phyloP scores from a whole-genome alignment of 2,329 filamentous ascomycete genomes.

The Aquanectria penicillioides region DNA sequence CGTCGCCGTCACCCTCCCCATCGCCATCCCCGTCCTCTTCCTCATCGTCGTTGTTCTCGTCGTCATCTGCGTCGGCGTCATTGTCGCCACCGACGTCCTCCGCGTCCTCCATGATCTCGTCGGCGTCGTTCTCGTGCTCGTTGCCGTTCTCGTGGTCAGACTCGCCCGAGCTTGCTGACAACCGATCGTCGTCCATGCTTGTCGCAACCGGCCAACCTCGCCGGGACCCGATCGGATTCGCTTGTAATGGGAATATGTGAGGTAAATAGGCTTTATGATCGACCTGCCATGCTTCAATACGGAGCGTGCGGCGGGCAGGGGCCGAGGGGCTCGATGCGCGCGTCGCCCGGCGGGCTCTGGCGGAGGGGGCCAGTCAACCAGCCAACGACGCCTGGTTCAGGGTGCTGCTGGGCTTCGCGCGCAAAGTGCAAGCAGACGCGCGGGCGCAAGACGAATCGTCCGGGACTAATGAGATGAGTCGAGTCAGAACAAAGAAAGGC shows the following conservation, averaged over 20 bases:
- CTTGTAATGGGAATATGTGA: not conserved
- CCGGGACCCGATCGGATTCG: not conserved
- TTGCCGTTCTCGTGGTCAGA: slow-evolving; percentile 46
- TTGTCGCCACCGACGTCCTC: slow-evolving; percentile 53
- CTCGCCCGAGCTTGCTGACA: slow-evolving; percentile 37
- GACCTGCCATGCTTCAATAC: not conserved
- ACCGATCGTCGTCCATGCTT: slow-evolving; percentile 35
- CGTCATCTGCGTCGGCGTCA: slow-evolving; percentile 47
- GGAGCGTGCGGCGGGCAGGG: no score
- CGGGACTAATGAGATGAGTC: no score
- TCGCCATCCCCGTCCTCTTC: slow-evolving; percentile 51
- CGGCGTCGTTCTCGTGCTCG: slow-evolving; percentile 56
- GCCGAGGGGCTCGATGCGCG: no score
- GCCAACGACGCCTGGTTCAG: no score
- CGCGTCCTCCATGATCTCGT: slow-evolving; percentile 67
- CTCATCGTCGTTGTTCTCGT: slow-evolving; percentile 48
- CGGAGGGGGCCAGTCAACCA: no score
- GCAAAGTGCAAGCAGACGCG: no score
- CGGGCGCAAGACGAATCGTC: no score
- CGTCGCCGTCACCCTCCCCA: slow-evolving; percentile 46
- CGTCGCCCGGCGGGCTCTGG: no score
- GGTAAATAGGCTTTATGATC: not conserved
- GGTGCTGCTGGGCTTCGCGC: no score
- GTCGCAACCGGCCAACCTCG: slow-evolving; percentile 18
- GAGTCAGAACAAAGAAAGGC: no score